These are phyloP conservation scores for Selenicereus undatus DNA, from an alignment of 148 eudicot genomes.

Conservation along the genomic window DNA sequence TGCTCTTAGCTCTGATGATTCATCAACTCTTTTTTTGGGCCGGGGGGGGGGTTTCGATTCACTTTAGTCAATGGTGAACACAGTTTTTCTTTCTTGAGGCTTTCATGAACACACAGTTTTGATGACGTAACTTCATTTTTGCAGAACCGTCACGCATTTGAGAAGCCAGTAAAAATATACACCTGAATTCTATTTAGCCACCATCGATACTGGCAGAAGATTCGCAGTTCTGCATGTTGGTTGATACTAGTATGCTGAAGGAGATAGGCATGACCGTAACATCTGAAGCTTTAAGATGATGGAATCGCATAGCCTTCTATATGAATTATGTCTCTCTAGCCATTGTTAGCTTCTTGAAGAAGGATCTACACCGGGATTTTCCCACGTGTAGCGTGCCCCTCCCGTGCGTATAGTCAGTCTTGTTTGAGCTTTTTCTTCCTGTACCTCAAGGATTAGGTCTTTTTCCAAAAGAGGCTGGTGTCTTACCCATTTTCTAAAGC, in stretches of 20 bases:
- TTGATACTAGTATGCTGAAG: conserved; percentile 12
- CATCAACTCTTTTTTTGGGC: too few species aligned
- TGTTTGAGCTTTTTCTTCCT: conserved; percentile 26
- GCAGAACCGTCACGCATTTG: conserved; percentile 89
- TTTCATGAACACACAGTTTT: not conserved
- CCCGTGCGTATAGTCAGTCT: conserved; percentile 14
- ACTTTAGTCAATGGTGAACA: not conserved
- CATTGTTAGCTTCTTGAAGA: conserved; percentile 11
- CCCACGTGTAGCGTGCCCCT: conserved; percentile 6
- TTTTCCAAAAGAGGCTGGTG: conserved; percentile 14
- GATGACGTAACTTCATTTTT: conserved; percentile 9
- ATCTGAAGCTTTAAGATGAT: conserved; percentile 10
- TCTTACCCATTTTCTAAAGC: conserved; percentile 10
- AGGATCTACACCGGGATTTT: not conserved
- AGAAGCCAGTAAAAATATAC: conserved; percentile 93
- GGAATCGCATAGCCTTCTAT: not conserved
- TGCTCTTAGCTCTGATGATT: too few species aligned
- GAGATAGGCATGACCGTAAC: conserved; percentile 8
- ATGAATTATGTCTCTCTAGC: conserved; percentile 9
- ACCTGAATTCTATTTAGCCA: conserved; percentile 32
- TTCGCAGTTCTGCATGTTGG: conserved; percentile 2
- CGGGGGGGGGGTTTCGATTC: too few species aligned
- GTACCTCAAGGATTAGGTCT: conserved; percentile 10
- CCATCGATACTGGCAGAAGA: conserved; percentile 3
- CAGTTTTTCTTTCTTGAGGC: not conserved